Evolutionary conservation across 495 filamentous ascomycete species (phyloP).

Genomic region (Penicilliopsis zonata): DNA sequence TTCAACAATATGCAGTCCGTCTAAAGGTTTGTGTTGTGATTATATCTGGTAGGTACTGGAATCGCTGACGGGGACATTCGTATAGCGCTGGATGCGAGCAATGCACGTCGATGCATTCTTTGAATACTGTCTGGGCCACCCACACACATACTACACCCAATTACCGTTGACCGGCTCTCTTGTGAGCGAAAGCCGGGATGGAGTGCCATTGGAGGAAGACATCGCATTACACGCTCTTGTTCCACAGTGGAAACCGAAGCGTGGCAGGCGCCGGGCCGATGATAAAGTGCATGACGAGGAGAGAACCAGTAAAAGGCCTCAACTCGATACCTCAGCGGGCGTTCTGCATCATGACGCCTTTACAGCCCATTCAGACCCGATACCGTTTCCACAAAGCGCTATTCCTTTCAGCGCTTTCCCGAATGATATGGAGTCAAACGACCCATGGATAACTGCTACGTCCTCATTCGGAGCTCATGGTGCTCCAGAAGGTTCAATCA

Average conservation of each 20-base stretch:
- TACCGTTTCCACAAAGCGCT: conserved; percentile 43
- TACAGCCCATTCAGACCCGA: conserved; percentile 32
- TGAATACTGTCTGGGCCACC: conserved; percentile 72
- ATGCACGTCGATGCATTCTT: conserved; percentile 98
- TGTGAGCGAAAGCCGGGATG: conserved; percentile 62
- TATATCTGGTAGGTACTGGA: too few species aligned
- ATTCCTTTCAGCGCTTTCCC: conserved; percentile 50
- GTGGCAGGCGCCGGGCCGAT: conserved; percentile 74
- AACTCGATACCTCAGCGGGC: conserved; percentile 53
- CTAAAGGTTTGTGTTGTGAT: conserved; percentile 56
- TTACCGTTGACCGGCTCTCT: conserved; percentile 53
- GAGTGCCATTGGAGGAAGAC: conserved; percentile 84
- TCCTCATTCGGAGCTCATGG: conserved; percentile 19
- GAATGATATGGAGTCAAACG: conserved; percentile 35
- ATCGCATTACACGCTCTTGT: conserved; percentile 80
- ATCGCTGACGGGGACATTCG: conserved; percentile 7
- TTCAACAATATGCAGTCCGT: conserved; percentile 93
- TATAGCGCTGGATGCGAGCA: conserved; percentile 90
- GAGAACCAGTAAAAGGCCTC: conserved; percentile 49
- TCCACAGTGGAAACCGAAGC: conserved; percentile 81
- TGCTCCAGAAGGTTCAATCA: conserved; percentile 10
- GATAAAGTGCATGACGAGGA: conserved; percentile 51
- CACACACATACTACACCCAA: conserved; percentile 74
- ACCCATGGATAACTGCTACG: conserved; percentile 44
- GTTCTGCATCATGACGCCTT: conserved; percentile 43